These are phyloP conservation scores for Gossypium anomalum DNA, from an alignment of 345 rosid species.

Conservation along the genomic window DNA sequence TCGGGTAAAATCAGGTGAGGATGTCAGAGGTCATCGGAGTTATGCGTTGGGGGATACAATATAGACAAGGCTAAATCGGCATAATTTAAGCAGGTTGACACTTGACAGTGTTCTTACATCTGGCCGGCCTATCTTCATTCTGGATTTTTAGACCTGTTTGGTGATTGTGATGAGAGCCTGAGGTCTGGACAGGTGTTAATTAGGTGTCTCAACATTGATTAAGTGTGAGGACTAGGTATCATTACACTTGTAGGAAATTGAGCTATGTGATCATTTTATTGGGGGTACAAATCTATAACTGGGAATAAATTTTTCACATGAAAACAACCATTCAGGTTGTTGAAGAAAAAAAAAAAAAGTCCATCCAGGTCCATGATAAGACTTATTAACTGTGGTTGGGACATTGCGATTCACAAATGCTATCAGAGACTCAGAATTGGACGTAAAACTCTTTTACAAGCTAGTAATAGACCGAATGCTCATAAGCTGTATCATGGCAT, in stretches of 20 bases:
- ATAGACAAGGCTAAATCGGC: neutral
- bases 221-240: neutral
- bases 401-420: neutral
- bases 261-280: neutral
- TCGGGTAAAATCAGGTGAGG: neutral
- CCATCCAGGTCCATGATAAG: neutral
- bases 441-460: neutral
- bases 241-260: neutral
- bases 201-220: neutral
- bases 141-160: neutral
- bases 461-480: neutral
- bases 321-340: neutral
- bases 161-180: neutral
- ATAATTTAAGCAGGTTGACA: neutral
- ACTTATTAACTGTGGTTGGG: neutral
- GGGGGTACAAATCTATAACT: neutral
- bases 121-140: neutral
- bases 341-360: no score
- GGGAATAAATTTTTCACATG: neutral
- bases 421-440: neutral
- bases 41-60: neutral
- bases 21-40: neutral
- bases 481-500: neutral
- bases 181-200: neutral
- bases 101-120: neutral